Evolutionary conservation across 192 early-diverging fungal species (phyloP).

Genomic region (Podochytrium sp.): DNA sequence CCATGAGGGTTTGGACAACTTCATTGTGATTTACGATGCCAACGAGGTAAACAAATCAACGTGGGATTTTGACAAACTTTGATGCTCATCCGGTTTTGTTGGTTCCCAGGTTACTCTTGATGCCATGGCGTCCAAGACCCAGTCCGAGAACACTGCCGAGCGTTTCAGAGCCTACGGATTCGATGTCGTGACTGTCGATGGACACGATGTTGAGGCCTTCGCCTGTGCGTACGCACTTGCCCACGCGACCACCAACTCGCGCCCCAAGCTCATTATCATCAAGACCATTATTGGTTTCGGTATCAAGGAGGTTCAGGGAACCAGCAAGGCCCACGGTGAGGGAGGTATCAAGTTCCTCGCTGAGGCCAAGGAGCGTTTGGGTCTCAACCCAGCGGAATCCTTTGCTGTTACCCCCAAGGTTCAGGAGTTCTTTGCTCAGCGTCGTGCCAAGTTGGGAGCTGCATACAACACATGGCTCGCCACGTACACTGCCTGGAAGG

Average conservation of each 20-base stretch:
- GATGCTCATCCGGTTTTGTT: background rate
- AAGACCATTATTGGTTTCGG: conserved; percentile 94
- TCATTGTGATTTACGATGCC: conserved; percentile 95
- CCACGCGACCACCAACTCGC: conserved; percentile 86
- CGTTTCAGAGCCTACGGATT: conserved; percentile 94
- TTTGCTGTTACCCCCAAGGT: conserved; percentile 74
- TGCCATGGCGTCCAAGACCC: conserved; percentile 53
- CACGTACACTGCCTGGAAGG: conserved; percentile 71
- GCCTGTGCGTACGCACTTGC: conserved; percentile 72
- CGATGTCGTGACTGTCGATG: conserved; percentile 40
- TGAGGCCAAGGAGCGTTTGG: conserved; percentile 80
- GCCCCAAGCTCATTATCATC: conserved; percentile 37
- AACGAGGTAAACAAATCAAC: conserved; percentile 71
- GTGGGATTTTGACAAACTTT: background rate
- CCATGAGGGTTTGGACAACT: conserved; percentile 89
- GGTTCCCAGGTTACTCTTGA: conserved; percentile 83
- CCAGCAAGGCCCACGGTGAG: conserved; percentile 89
- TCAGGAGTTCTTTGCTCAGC: conserved; percentile 51
- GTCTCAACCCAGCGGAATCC: conserved; percentile 75
- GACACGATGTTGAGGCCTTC: conserved; percentile 34
- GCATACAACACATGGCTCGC: conserved; percentile 76
- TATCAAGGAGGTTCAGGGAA: conserved; percentile 79
- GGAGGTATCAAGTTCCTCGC: conserved; percentile 41
- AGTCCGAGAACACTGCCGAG: conserved; percentile 46
- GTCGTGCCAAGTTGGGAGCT: conserved; percentile 63